phyloP scores from a whole-genome alignment of 495 filamentous ascomycete genomes.

The Lophiotrema nucula region DNA sequence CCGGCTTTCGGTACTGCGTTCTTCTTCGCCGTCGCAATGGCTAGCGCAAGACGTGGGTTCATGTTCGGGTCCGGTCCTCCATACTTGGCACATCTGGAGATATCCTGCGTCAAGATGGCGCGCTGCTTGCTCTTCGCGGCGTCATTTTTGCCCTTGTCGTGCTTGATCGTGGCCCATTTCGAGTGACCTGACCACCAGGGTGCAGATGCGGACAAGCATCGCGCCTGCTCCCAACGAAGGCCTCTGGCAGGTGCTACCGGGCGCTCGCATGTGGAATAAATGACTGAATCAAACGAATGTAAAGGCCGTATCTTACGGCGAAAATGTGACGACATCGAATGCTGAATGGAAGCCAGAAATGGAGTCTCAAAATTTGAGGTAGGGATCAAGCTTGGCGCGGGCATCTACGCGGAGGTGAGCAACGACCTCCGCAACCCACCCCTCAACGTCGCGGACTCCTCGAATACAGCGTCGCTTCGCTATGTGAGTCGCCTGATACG shows the following conservation, averaged over 20 bases:
- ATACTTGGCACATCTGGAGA: constrained; percentile 58
- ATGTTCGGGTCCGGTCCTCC: constrained; percentile 66
- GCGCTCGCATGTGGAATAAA: neutral
- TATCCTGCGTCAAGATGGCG: constrained; percentile 48
- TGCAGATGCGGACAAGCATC: constrained; percentile 12
- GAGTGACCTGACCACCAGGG: constrained; percentile 15
- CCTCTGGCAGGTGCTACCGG: neutral
- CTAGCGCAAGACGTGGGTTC: constrained; percentile 71
- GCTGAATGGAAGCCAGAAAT: neutral
- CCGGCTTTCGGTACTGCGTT: constrained; percentile 75
- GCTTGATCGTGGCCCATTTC: constrained; percentile 91
- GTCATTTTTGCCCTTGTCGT: constrained; percentile 86
- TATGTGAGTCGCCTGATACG: constrained; percentile 10
- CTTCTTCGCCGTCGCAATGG: constrained; percentile 80
- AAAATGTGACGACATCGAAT: constrained; percentile 7
- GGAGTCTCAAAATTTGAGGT: neutral
- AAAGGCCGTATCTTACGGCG: neutral
- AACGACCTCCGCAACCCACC: constrained; percentile 9
- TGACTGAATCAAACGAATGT: neutral
- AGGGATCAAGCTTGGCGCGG: constrained; percentile 1
- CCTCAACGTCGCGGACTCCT: neutral
- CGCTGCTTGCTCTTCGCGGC: constrained; percentile 53
- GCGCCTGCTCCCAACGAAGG: neutral
- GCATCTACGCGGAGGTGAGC: constrained; percentile 7
- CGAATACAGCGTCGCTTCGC: constrained; percentile 2